Evolutionary conservation across 2,329 filamentous ascomycete species (phyloP).

Genomic region (Cytospora chrysosperma): DNA sequence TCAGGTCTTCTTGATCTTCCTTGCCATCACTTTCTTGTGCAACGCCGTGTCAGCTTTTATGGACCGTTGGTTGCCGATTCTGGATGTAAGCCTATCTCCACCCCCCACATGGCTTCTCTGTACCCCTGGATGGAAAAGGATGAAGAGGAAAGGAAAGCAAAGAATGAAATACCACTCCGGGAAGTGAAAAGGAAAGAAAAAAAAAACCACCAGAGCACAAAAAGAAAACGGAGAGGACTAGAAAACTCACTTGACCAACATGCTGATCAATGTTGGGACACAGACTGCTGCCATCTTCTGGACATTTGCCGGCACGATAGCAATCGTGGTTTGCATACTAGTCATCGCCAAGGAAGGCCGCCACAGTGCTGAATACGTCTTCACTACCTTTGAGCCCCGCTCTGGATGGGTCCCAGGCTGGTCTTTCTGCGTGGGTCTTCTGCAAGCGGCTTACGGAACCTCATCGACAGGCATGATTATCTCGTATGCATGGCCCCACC

Average conservation of each 20-base stretch:
- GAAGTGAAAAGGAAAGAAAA: too few species aligned
- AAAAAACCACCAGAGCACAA: not conserved
- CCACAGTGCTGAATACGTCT: constrained; percentile 60
- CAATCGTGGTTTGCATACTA: constrained; percentile 61
- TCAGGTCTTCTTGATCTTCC: constrained; percentile 71
- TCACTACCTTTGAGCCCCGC: constrained; percentile 65
- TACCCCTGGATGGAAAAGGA: not conserved
- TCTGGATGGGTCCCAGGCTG: constrained; percentile 71
- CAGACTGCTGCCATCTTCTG: constrained; percentile 72
- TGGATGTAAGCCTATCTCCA: constrained; percentile 59
- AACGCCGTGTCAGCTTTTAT: constrained; percentile 65
- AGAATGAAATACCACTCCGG: too few species aligned
- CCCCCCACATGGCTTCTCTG: not conserved
- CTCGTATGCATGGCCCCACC: constrained; percentile 51
- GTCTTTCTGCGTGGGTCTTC: constrained; percentile 71
- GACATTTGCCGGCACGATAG: constrained; percentile 70
- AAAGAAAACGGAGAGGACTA: not conserved
- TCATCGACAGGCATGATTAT: constrained; percentile 80
- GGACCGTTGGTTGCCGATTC: constrained; percentile 64
- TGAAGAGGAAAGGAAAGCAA: too few species aligned
- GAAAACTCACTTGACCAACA: constrained; percentile 1
- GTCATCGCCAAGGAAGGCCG: constrained; percentile 69
- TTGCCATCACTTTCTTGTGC: constrained; percentile 63
- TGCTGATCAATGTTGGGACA: constrained; percentile 17
- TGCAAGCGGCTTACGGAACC: constrained; percentile 72